A percentile compares a stretch with the other conserved stretches of the same genome.
Conservation (phyloP, 2,329 filamentous ascomycete genomes). For the Hortaea sp. region DNA sequence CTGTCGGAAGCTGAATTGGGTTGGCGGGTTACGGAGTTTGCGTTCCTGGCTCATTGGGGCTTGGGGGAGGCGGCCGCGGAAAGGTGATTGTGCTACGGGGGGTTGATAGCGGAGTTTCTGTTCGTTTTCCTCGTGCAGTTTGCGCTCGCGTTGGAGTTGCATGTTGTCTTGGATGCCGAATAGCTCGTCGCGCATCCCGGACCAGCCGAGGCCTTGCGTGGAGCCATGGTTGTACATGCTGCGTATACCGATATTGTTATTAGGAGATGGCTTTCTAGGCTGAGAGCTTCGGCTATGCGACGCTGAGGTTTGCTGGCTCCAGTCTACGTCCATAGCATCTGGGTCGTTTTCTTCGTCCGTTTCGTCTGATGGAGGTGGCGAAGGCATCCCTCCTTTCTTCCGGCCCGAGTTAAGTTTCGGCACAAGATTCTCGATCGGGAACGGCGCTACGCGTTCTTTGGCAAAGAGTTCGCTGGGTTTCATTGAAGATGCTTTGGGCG, state of each 20-base stretch:
- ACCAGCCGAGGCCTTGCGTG: constrained; percentile 15
- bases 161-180: constrained; percentile 17
- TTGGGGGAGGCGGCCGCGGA: constrained; percentile 61
- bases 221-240: constrained; percentile 29
- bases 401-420: constrained; percentile 9
- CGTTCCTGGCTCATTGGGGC: constrained; percentile 59
- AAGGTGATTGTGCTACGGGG: constrained; percentile 39
- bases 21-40: constrained; percentile 51
- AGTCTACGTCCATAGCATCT: constrained; percentile 65
- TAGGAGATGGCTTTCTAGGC: constrained; percentile 30
- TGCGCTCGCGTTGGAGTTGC: constrained; percentile 2
- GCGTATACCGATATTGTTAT: constrained; percentile 26
- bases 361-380: constrained; percentile 13
- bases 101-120: constrained; percentile 13
- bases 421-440: constrained; percentile 27
- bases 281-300: constrained; percentile 12
- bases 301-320: constrained; percentile 35
- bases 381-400: constrained; percentile 8
- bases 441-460: constrained; percentile 17
- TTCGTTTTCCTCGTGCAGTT: constrained; percentile 10
- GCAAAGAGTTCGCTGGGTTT: constrained; percentile 18
- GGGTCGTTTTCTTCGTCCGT: constrained; percentile 18
- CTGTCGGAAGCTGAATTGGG: constrained; percentile 43
- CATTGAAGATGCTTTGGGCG: constrained; percentile 16
- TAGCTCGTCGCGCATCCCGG: constrained; percentile 14